Percentiles rank a stretch among this genome's conserved stretches.
Conservation (phyloP, 371 early-diverging fungal genomes). For the Lichtheimia corymbifera region DNA sequence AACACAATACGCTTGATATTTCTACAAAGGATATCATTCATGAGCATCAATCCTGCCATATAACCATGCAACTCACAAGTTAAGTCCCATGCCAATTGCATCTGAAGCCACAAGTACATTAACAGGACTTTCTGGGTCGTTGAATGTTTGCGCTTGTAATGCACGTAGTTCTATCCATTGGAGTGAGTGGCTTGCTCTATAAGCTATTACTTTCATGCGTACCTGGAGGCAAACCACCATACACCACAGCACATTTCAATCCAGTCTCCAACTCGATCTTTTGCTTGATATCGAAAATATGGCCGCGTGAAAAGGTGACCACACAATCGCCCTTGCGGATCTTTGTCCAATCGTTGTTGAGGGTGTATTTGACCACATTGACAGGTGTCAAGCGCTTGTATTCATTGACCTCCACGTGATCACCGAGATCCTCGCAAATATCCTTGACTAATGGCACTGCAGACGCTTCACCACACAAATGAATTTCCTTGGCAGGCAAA, state of each 20-base stretch:
- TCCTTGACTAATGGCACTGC: constrained; percentile 81
- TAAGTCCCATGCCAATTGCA: constrained; percentile 97
- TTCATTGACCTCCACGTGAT: constrained; percentile 75
- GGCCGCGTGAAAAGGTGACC: constrained; percentile 81
- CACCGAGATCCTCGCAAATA: constrained; percentile 72
- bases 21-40: constrained; percentile 27
- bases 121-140: constrained; percentile 77
- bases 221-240: constrained; percentile 91
- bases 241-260: constrained; percentile 87
- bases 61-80: constrained; percentile 63
- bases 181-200: neutral
- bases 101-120: constrained; percentile 94
- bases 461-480: constrained; percentile 93
- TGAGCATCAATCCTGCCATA: neutral
- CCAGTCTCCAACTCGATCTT: constrained; percentile 77
- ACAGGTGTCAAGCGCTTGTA: constrained; percentile 84
- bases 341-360: constrained; percentile 56
- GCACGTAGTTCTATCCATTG: constrained; percentile 72
- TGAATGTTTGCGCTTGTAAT: constrained; percentile 88
- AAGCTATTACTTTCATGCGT: neutral
- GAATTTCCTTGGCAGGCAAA: constrained; percentile 83
- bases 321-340: constrained; percentile 86
- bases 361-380: constrained; percentile 49
- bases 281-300: constrained; percentile 78
- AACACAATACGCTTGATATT: constrained; percentile 90